Conservation (phyloP, 352 stramenopile species). For the Pilasporangium apinafurcum region DNA sequence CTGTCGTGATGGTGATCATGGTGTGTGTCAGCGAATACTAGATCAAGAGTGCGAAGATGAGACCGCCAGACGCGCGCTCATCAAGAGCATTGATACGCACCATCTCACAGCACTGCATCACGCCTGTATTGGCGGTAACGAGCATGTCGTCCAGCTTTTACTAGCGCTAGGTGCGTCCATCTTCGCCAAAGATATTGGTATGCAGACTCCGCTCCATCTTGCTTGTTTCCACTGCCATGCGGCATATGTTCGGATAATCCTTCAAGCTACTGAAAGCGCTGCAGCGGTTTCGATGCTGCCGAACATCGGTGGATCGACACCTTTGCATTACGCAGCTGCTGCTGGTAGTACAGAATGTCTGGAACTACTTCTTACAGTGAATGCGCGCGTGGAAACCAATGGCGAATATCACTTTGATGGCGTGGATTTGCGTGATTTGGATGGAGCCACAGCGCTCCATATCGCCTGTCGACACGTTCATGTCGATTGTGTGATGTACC, state of each 20-base stretch:
- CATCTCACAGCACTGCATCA: conserved; percentile 45
- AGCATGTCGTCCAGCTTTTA: conserved; percentile 39
- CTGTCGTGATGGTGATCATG: conserved; percentile 39
- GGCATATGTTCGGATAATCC: conserved; percentile 11
- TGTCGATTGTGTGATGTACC: conserved; percentile 45
- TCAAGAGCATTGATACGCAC: conserved; percentile 11
- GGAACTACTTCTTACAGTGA: conserved; percentile 49
- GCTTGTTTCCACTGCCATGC: conserved; percentile 36
- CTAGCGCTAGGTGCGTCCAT: conserved; percentile 26
- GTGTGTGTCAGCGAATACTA: conserved; percentile 25
- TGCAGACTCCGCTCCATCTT: conserved; percentile 52
- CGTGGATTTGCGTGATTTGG: conserved; percentile 34
- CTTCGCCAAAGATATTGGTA: conserved; percentile 25
- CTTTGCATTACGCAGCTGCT: conserved; percentile 44
- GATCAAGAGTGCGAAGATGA: conserved; percentile 13
- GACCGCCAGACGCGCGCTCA: conserved; percentile 5
- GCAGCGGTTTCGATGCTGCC: conserved; percentile 11
- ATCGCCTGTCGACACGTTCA: conserved; percentile 27
- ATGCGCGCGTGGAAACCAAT: conserved; percentile 26
- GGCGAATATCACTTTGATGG: conserved; percentile 48
- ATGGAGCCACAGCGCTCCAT: conserved; percentile 55
- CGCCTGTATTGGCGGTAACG: conserved; percentile 32
- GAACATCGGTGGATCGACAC: conserved; percentile 41
- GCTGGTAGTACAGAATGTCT: conserved; percentile 43
- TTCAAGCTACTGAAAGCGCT: conserved; percentile 14